phyloP scores from a whole-genome alignment of 768 basidiomycete species.

The Filobasidium wieringae region DNA sequence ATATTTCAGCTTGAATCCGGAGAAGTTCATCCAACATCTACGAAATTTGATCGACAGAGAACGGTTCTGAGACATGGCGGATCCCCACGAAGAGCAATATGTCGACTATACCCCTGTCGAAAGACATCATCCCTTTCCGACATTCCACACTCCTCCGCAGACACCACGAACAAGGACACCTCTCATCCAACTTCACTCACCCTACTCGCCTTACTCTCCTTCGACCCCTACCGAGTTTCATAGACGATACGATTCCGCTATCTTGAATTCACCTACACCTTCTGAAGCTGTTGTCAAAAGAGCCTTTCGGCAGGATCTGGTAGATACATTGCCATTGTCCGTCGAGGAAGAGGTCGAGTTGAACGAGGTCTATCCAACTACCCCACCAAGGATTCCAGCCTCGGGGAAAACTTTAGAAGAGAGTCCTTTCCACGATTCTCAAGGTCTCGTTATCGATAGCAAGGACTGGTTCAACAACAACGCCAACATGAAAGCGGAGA shows the following conservation, averaged over 20 bases:
- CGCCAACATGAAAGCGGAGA: background rate
- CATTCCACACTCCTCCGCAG: background rate
- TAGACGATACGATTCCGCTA: background rate
- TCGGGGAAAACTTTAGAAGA: background rate
- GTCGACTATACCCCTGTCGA: background rate
- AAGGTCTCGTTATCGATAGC: background rate
- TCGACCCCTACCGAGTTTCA: background rate
- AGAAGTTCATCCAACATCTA: no score
- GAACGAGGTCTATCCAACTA: background rate
- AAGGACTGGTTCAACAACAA: background rate
- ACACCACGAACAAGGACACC: background rate
- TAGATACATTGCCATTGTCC: background rate
- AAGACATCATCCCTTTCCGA: background rate
- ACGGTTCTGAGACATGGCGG: no score
- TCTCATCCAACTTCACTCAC: background rate
- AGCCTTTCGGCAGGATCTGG: slow-evolving; percentile 2
- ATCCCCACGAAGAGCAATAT: no score
- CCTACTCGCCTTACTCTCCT: slow-evolving; percentile 2
- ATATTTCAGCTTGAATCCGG: no score
- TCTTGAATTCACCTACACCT: slow-evolving; percentile 3
- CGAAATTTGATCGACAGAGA: no score
- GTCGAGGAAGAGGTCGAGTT: slow-evolving; percentile 12
- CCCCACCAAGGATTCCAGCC: background rate
- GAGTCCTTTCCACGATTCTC: slow-evolving; percentile 12
- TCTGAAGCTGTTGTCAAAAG: background rate